Base-by-base conservation (phyloP, 1,284 basidiomycete species). In the Ustilago nuda region DNA sequence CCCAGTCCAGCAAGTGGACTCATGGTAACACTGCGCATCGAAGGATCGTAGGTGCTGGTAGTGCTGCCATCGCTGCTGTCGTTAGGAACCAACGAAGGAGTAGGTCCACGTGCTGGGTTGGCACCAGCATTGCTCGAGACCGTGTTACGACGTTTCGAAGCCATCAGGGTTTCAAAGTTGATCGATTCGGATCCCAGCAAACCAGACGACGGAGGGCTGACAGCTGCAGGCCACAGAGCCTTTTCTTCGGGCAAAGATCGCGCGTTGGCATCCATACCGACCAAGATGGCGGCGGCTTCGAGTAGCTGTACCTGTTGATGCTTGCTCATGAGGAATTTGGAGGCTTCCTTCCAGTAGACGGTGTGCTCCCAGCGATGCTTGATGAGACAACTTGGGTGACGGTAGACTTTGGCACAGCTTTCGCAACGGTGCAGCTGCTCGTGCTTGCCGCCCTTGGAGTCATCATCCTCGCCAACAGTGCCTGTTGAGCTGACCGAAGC, bases 291-390 rank as follows among this genome's bases (percentile, higher is more conserved):
- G 0, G 96, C 96, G 7, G 95, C 96, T 89, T 98, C 96, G 57
- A 99, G 91, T 64, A 98, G 88, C 85, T 98, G 96, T 1, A 99
- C 96, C 84, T 98, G 96, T 85, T 98, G 95, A 86, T 99, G 96
- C 88, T 98, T 99, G 87, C 92, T 93, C 80, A 98, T 89, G 63
- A 95, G 91, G 82, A 96, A 92, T 87, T 96, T 95, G 79, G 93
- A 94, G 0, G 94, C 94, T 87, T 95, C 94, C 57, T 93, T 93
- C 96, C 96, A 99, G 85, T 98, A 95, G 41, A 94, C 93, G 33
- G 93, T 94, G 84, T 98, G 95, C 86, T 98, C 95, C 95, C 95
- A 98, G 43, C 95, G 92, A 84, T 98, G 95, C 87, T 98, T 98
- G 87, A 95, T 93, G 56, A 98, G 89, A 86, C 95, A 97, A 23